These are phyloP conservation scores for Microsporum canis DNA, from an alignment of 2,329 filamentous ascomycete genomes.

Conservation along the genomic window DNA sequence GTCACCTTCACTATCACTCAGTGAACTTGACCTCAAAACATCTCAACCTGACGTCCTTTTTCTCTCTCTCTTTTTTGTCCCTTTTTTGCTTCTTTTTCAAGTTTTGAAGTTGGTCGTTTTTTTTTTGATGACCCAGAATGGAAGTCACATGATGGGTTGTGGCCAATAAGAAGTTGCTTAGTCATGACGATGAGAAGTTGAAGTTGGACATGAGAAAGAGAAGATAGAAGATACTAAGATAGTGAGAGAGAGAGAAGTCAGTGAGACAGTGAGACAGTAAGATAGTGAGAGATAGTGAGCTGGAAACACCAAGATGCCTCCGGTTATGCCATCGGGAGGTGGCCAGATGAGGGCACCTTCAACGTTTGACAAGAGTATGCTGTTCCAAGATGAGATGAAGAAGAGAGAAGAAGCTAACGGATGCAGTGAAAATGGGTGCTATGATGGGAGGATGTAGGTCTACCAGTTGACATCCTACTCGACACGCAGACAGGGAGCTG, in stretches of 20 bases:
- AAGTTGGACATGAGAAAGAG: background rate
- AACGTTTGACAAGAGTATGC: conserved; percentile 59
- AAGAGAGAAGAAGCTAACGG: conserved; percentile 20
- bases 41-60: background rate
- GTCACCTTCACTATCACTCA: background rate
- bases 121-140: background rate
- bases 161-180: background rate
- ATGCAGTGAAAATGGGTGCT: conserved; percentile 86
- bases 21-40: background rate
- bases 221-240: background rate
- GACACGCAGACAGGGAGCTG: conserved; percentile 9
- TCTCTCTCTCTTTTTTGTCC: background rate
- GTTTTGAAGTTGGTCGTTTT: background rate
- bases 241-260: background rate
- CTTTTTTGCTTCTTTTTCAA: background rate
- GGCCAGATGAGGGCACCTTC: conserved; percentile 47
- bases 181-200: background rate
- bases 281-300: background rate
- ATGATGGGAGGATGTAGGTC: conserved; percentile 94
- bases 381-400: background rate
- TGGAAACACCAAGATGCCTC: conserved; percentile 38
- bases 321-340: conserved; percentile 43
- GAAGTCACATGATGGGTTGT: background rate
- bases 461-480: background rate
- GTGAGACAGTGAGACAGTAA: background rate